phyloP scores from a whole-genome alignment of 306 rosid species.

The Heteromeles arbutifolia region DNA sequence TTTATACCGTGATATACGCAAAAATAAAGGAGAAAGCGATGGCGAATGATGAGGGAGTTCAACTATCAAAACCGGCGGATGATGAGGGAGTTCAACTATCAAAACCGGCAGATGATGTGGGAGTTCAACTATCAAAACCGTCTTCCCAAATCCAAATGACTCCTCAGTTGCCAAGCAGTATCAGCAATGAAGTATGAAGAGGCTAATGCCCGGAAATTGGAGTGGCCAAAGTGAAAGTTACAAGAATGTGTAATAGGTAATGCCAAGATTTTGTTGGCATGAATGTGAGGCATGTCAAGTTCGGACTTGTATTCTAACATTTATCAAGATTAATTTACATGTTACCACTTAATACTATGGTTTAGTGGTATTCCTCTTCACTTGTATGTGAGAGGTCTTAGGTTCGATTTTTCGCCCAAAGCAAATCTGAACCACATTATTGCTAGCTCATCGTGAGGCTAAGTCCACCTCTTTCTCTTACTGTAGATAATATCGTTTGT shows the following conservation, averaged over 20 bases:
- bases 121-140: slow-evolving; percentile 5
- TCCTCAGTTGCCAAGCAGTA: slow-evolving; percentile 9
- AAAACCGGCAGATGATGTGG: background rate
- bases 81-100: background rate
- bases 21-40: slow-evolving; percentile 15
- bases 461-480: no score
- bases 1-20: slow-evolving; percentile 33
- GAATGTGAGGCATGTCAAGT: no score
- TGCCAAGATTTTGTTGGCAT: background rate
- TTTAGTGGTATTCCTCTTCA: no score
- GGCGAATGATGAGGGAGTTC: background rate
- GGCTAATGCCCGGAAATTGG: background rate
- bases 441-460: no score
- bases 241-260: background rate
- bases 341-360: no score
- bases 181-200: background rate
- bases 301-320: no score
- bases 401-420: no score
- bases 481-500: no score
- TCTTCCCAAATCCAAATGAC: background rate
- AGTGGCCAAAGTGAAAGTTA: background rate
- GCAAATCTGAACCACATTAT: no score
- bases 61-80: background rate
- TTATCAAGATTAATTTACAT: no score
- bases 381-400: no score